Evolutionary conservation across 1,284 basidiomycete genomes (phyloP), one percentile per base, ranked within the genome.

Genomic region (Uromyces viciae-fabae): DNA sequence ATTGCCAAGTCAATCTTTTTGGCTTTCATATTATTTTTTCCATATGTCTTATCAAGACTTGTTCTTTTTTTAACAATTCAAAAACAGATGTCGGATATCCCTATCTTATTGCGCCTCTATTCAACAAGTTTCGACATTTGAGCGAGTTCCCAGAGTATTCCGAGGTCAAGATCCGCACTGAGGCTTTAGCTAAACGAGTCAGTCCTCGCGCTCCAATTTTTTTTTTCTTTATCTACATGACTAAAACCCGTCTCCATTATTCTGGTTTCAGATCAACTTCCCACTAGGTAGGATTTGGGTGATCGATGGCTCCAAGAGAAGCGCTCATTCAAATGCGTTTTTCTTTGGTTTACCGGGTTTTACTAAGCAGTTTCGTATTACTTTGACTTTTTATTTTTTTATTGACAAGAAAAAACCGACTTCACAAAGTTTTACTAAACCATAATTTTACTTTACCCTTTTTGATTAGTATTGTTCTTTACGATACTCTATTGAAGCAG

Each of bases 231-330:
- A 14, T 14, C 31, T 14, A 33, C 25, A 62, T 14, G 25, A 9
- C 14, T 62, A 68, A 46, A 3, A 54, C 25, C 28, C 52, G 28
- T 9, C 36, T 11, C 42, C 42, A 19, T 22, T 49, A 49, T 49
- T 11, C 46, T 11, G 7, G 14, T 85, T 87, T 56, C 91, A 91
- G 85, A 91, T 99, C 85, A 90, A 92, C 81, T 99, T 99, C 90
- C 96, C 96, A 0, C 88, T 98, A 82, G 84, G 83, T 52, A 96
- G 92, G 86, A 87, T 99, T 82, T 98, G 97, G 86, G 94, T 98
- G 85, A 98, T 98, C 84, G 96, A 99, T 85, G 96, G 97, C 38
- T 94, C 93, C 80, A 97, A 96, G 88, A 91, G 96, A 76, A 94
- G 92, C 85, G 92, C 93, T 2, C 96, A 98, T 87, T 93, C 92